Base-by-base conservation (phyloP, 805 yeast genomes). In the Babjeviella inositovora region DNA sequence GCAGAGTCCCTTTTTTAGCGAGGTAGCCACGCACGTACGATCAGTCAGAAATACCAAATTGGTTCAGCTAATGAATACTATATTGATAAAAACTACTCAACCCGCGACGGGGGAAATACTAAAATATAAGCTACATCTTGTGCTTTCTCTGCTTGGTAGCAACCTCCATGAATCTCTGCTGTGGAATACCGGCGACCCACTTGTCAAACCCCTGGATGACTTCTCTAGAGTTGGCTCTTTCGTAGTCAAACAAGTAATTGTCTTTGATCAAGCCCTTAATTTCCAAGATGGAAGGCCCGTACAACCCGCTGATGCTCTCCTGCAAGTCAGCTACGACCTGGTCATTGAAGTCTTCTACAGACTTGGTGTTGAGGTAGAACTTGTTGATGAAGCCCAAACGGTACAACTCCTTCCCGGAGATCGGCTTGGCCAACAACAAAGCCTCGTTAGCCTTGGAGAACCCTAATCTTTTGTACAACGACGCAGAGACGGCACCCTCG, bases 131-230 rank as follows among this genome's bases (percentile, higher is more conserved):
- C n/a, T n/a, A 73, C 32, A 74, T 38, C 49, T 77, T 77, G 41
- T 75, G 84, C 38, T 61, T 62, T 24, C 68, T 55, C 26, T 59
- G 52, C 41, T 65, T 71, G 22, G 44, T 43, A 18, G 68, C 56
- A 37, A 80, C 43, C 35, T 57, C 57, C 17, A 46, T 45, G 41
- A 80, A 81, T 23, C 82, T 64, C 26, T 45, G n/a, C 43, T 77
- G 90, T 1, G 94, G 93, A 28, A 62, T 57, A 19, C 87, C 85
- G 24, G 59, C 51, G 19, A 73, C 50, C 77, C 90, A 82, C 37
- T 65, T 65, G 25, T 58, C 55, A 28, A 79, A 57, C 2, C 93
- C 93, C 25, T 58, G 53, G 38, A 70, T 57, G 12, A 70, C 70
- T 47, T 82, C 95, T 29, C 57, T 57, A 5, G 77, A 53, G 32